Evolutionary conservation across 106 monocot genomes (phyloP).

Genomic region (Phalaenopsis equestris): DNA sequence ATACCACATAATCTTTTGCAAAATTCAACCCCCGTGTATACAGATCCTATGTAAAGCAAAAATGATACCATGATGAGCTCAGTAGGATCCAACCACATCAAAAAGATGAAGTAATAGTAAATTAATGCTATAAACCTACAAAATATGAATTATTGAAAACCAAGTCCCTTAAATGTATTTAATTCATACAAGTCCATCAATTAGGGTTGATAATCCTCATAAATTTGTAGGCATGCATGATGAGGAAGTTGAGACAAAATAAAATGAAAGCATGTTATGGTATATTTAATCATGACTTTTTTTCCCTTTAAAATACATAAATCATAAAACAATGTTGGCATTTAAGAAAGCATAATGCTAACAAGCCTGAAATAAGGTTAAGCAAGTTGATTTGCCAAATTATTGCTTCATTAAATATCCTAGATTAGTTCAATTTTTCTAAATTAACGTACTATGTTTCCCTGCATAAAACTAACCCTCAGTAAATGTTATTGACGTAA

Average conservation of each 20-base stretch:
- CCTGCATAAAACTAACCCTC: background rate
- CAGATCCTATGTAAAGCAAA: constrained; percentile 43
- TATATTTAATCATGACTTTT: background rate
- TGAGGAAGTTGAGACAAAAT: background rate
- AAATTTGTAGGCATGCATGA: background rate
- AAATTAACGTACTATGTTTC: background rate
- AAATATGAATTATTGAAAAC: background rate
- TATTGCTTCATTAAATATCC: too few species aligned
- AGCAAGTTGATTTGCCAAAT: too few species aligned
- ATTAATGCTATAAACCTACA: background rate
- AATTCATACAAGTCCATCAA: background rate
- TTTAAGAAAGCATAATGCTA: too few species aligned
- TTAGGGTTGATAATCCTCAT: background rate
- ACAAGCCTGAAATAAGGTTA: too few species aligned
- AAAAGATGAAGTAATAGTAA: background rate
- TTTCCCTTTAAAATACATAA: too few species aligned
- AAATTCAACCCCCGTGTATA: constrained; percentile 84
- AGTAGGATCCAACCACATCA: background rate
- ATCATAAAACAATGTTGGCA: too few species aligned
- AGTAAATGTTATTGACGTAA: too few species aligned
- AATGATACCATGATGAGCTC: background rate
- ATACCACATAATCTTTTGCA: constrained; percentile 77
- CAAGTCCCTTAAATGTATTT: background rate
- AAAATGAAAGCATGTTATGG: background rate
- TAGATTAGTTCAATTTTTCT: too few species aligned